phyloP scores from a whole-genome alignment of 1,284 basidiomycete genomes.

The Pseudomicrostroma phylloplanum region DNA sequence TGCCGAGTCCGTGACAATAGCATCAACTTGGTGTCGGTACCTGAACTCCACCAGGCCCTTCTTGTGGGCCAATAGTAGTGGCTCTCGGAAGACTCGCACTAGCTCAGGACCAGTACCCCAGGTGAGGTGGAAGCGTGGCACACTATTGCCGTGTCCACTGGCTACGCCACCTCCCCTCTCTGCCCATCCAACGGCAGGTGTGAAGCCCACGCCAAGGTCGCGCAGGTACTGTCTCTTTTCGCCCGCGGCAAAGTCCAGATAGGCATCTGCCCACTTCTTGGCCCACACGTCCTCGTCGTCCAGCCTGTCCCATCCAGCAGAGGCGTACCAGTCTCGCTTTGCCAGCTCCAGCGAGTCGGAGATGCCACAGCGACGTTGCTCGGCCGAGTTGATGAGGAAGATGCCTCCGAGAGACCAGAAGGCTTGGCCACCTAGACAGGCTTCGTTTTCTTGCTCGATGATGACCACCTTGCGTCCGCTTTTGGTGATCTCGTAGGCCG shows the following conservation, averaged over 20 bases:
- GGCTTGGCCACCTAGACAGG: slow-evolving; percentile 19
- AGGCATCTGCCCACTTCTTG: slow-evolving; percentile 16
- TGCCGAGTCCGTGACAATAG: slow-evolving; percentile 8
- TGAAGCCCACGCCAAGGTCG: slow-evolving; percentile 14
- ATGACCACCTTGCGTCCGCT: slow-evolving; percentile 17
- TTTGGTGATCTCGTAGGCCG: slow-evolving; percentile 18
- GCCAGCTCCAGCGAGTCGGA: slow-evolving; percentile 18
- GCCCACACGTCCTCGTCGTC: slow-evolving; percentile 17
- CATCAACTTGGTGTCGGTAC: slow-evolving; percentile 18
- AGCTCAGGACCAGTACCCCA: slow-evolving; percentile 19
- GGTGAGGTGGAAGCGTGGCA: slow-evolving; percentile 20
- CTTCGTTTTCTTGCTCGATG: slow-evolving; percentile 18
- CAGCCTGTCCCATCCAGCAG: slow-evolving; percentile 14
- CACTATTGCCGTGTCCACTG: slow-evolving; percentile 17
- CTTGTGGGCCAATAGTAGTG: slow-evolving; percentile 15
- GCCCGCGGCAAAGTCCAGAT: slow-evolving; percentile 15
- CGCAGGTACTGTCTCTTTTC: slow-evolving; percentile 15
- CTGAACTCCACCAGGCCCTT: slow-evolving; percentile 18
- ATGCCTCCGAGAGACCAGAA: slow-evolving; percentile 22
- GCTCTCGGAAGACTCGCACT: slow-evolving; percentile 17
- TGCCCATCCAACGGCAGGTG: slow-evolving; percentile 17
- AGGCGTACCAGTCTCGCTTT: slow-evolving; percentile 18
- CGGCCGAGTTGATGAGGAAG: slow-evolving; percentile 18
- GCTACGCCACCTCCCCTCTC: slow-evolving; percentile 17
- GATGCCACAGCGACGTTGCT: slow-evolving; percentile 19